A percentile compares a stretch with the other conserved stretches of the same genome.
phyloP scores from a whole-genome alignment of 2,329 filamentous ascomycete genomes.

The Clarireedia paspali region DNA sequence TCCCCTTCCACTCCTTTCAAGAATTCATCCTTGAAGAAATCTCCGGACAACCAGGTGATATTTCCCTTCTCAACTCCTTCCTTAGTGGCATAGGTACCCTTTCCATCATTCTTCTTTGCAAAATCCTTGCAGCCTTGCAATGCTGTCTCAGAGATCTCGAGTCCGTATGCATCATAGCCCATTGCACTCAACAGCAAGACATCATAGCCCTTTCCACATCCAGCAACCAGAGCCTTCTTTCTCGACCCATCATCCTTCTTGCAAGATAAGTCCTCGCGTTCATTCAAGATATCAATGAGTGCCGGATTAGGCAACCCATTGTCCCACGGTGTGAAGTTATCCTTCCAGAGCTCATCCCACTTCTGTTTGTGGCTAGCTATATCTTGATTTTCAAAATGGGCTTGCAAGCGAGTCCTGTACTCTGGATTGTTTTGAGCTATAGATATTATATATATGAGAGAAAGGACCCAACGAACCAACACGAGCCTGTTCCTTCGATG shows the following conservation, averaged over 20 bases:
- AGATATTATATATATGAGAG: background rate
- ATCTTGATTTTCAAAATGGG: constrained; percentile 20
- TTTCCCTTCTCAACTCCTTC: constrained; percentile 40
- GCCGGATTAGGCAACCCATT: constrained; percentile 45
- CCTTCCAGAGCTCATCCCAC: constrained; percentile 44
- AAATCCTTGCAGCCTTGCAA: constrained; percentile 12
- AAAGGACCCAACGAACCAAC: background rate
- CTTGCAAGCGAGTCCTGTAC: constrained; percentile 18
- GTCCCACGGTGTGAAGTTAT: constrained; percentile 46
- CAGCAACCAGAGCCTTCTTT: constrained; percentile 63
- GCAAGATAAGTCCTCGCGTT: constrained; percentile 35
- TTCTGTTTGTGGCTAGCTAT: constrained; percentile 17
- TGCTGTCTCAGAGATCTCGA: constrained; percentile 43
- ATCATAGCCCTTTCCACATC: constrained; percentile 78
- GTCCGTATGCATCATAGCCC: constrained; percentile 69
- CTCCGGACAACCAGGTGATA: constrained; percentile 49
- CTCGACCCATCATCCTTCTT: constrained; percentile 22
- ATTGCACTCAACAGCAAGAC: constrained; percentile 65
- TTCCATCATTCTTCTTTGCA: constrained; percentile 26
- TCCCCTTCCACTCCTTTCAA: constrained; percentile 33
- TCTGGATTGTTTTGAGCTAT: constrained; percentile 13
- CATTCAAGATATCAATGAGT: constrained; percentile 43
- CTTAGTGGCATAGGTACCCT: constrained; percentile 36
- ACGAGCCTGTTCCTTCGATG: background rate
- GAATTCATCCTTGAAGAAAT: constrained; percentile 61